Conservation (phyloP, 2,329 filamentous ascomycete genomes). For the Dactylella cylindrospora region DNA sequence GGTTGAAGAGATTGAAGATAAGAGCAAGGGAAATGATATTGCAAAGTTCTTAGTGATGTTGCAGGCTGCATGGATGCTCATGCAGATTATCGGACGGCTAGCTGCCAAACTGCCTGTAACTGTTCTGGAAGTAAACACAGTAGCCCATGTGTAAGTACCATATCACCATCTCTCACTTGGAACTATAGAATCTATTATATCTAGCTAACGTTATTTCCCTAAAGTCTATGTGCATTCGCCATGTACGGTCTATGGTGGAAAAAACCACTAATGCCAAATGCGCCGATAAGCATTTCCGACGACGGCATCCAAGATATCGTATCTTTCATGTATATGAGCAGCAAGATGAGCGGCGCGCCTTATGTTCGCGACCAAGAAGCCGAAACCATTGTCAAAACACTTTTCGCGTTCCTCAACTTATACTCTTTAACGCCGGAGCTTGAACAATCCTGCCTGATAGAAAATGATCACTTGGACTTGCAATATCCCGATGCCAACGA, state of each 20-base stretch:
- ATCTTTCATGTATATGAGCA: slow-evolving; percentile 27
- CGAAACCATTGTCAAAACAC: too few relatives aligned
- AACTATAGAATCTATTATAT: too few relatives aligned
- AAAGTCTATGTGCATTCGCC: slow-evolving; percentile 10
- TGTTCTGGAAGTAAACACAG: slow-evolving; percentile 32
- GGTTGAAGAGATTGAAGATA: slow-evolving; percentile 44
- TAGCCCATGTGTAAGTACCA: slow-evolving; percentile 35
- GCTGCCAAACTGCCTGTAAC: slow-evolving; percentile 33
- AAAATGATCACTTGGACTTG: too few relatives aligned
- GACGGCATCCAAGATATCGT: slow-evolving; percentile 4
- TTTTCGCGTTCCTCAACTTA: too few relatives aligned
- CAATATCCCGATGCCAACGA: too few relatives aligned
- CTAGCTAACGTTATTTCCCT: too few relatives aligned
- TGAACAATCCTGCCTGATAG: too few relatives aligned
- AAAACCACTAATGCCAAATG: slow-evolving; percentile 11
- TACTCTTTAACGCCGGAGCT: too few relatives aligned
- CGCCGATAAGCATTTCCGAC: slow-evolving; percentile 5
- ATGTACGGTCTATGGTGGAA: slow-evolving; percentile 23
- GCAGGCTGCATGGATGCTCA: slow-evolving; percentile 44
- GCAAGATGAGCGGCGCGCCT: slow-evolving; percentile 5
- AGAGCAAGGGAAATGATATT: slow-evolving; percentile 44
- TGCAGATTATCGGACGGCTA: slow-evolving; percentile 41
- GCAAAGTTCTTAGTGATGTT: slow-evolving; percentile 39
- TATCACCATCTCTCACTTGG: too few relatives aligned
- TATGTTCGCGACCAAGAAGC: too few relatives aligned